A percentile compares a stretch with the other conserved stretches of the same genome.
Evolutionary conservation across 441 rosid species (phyloP).

Genomic region (Gossypium lobatum): DNA sequence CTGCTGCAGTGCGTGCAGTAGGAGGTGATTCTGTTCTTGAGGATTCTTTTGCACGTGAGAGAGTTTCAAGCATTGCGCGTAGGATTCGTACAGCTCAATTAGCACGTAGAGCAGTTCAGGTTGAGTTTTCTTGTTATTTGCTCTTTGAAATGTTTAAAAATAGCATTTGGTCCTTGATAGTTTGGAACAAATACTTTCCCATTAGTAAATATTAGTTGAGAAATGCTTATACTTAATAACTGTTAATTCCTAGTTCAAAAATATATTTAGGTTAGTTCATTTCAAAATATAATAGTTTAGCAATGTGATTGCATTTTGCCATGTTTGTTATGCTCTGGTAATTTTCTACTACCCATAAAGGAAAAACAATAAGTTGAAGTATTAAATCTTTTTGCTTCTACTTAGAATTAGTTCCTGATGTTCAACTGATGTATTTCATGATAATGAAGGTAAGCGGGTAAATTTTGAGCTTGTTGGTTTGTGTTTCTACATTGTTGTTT

Average conservation of each 20-base stretch:
- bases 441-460: not conserved
- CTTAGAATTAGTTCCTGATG: not conserved
- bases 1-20: slow-evolving; percentile 99
- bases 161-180: not conserved
- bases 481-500: not conserved
- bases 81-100: slow-evolving; percentile 89
- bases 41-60: slow-evolving; percentile 98
- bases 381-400: not conserved
- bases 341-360: not conserved
- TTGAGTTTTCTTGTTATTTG: slow-evolving; percentile 22
- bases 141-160: not conserved
- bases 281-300: not conserved
- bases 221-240: not conserved
- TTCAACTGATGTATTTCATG: not conserved
- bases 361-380: not conserved
- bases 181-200: not conserved
- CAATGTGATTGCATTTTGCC: not conserved
- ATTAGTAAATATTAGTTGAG: not conserved
- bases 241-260: not conserved
- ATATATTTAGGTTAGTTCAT: not conserved
- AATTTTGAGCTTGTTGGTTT: not conserved
- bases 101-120: slow-evolving; percentile 93
- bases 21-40: slow-evolving; percentile 99
- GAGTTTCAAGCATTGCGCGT: slow-evolving; percentile 97
- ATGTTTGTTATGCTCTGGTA: not conserved